A percentile compares a stretch with the other conserved stretches of the same genome.
Evolutionary conservation across 352 stramenopile genomes (phyloP).

Genomic region (Globisporangium cederbergense): DNA sequence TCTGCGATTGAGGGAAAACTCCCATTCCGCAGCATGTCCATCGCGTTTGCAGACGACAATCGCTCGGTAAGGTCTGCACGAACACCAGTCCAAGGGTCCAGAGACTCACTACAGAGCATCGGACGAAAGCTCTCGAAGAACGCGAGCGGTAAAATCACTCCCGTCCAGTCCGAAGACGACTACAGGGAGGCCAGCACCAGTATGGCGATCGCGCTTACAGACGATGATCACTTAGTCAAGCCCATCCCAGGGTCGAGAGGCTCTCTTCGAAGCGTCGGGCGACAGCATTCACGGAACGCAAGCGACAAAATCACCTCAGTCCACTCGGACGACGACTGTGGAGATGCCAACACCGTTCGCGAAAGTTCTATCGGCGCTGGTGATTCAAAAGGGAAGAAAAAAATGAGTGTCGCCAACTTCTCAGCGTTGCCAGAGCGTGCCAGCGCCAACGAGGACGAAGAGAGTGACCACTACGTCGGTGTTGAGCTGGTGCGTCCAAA

Average conservation of each 20-base stretch:
- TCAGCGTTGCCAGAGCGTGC: constrained; percentile 1
- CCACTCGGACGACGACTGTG: constrained; percentile 11
- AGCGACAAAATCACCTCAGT: constrained; percentile 14
- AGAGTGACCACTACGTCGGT: not conserved
- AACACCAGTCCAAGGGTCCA: not conserved
- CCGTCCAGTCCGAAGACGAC: not conserved
- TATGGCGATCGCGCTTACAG: constrained; percentile 19
- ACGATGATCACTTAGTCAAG: constrained; percentile 8
- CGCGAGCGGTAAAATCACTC: constrained; percentile 9
- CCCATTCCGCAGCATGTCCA: constrained; percentile 28
- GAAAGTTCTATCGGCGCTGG: not conserved
- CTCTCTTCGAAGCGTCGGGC: constrained; percentile 4
- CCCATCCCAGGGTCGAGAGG: not conserved
- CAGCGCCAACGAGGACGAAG: constrained; percentile 5
- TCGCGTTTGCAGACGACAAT: constrained; percentile 15
- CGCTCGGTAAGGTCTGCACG: constrained; percentile 9
- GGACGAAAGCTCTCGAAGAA: not conserved
- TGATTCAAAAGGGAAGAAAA: not conserved
- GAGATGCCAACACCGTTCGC: not conserved
- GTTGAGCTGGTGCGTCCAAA: not conserved
- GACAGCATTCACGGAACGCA: not conserved
- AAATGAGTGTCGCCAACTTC: constrained; percentile 6
- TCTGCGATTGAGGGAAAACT: constrained; percentile 14
- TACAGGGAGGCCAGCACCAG: constrained; percentile 4
- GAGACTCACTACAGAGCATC: not conserved